Conservation (phyloP, 2,329 filamentous ascomycete species). For the Trichoderma sp. region DNA sequence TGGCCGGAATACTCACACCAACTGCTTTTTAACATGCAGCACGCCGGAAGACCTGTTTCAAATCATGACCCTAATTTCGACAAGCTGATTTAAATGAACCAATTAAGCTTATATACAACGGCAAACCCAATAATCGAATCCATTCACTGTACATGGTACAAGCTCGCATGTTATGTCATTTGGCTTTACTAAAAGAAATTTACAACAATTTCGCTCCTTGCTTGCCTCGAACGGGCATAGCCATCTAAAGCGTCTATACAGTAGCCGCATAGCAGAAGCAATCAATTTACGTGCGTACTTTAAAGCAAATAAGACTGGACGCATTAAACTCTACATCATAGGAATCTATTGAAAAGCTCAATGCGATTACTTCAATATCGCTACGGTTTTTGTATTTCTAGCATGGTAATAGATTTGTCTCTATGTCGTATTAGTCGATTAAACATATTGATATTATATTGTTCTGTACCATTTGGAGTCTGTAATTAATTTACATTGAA, state of each 20-base stretch:
- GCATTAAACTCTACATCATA: background rate
- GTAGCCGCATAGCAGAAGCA: background rate
- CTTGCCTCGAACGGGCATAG: background rate
- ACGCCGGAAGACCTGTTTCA: too few relatives aligned
- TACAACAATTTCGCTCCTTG: accelerated
- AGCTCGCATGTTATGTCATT: background rate
- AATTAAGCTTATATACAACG: background rate
- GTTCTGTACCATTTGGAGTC: background rate
- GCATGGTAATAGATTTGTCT: background rate
- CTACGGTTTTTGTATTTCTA: background rate
- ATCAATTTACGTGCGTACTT: background rate
- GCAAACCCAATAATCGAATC: background rate
- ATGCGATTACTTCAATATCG: background rate
- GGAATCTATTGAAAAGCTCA: too few relatives aligned
- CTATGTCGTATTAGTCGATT: background rate
- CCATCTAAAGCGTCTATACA: background rate
- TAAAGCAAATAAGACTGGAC: background rate
- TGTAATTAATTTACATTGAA: background rate
- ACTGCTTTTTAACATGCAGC: background rate
- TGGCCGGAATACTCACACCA: too few relatives aligned
- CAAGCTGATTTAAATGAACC: background rate
- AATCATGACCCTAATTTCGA: background rate
- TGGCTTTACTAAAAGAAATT: background rate
- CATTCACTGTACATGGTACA: background rate
- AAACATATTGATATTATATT: background rate